phyloP scores from a whole-genome alignment of 2,329 filamentous ascomycete species.

The Pseudopithomyces maydicus region DNA sequence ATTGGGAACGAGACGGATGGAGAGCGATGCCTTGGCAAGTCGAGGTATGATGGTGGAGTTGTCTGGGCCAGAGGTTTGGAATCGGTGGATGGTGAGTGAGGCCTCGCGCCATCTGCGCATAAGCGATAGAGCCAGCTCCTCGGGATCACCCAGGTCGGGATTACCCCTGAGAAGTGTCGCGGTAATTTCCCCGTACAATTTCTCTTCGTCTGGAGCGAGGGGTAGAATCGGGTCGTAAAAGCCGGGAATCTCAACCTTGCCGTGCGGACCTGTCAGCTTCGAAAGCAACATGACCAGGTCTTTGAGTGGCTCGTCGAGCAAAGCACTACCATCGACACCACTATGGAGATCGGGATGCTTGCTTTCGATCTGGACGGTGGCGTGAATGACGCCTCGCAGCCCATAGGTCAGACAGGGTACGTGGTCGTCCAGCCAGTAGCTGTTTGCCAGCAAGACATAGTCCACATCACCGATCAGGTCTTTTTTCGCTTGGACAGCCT shows the following conservation, averaged over 20 bases:
- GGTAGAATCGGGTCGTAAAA: conserved; percentile 87
- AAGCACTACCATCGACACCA: conserved; percentile 91
- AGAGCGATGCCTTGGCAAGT: conserved; percentile 85
- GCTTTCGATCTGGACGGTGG: conserved; percentile 86
- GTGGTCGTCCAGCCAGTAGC: conserved; percentile 97
- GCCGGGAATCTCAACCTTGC: conserved; percentile 80
- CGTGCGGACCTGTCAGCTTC: conserved; percentile 79
- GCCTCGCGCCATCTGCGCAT: conserved; percentile 97
- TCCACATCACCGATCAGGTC: conserved; percentile 86
- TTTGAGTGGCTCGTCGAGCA: conserved; percentile 89
- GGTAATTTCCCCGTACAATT: conserved; percentile 83
- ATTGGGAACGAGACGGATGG: conserved; percentile 88
- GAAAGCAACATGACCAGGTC: conserved; percentile 85
- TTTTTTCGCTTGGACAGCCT: conserved; percentile 80
- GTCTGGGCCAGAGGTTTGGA: conserved; percentile 86
- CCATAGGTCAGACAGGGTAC: conserved; percentile 96
- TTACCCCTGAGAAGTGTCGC: conserved; percentile 75
- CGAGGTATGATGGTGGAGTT: conserved; percentile 92
- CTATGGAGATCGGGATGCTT: conserved; percentile 88
- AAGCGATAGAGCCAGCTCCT: conserved; percentile 78
- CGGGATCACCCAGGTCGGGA: conserved; percentile 65
- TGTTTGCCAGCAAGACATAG: conserved; percentile 94
- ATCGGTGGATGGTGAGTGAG: conserved; percentile 89
- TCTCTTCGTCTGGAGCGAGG: conserved; percentile 75
- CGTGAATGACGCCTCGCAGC: conserved; percentile 89